A percentile compares a stretch with the other conserved stretches of the same genome.
phyloP scores from a whole-genome alignment of 2,329 filamentous ascomycete genomes.

The Zarea fungicola region DNA sequence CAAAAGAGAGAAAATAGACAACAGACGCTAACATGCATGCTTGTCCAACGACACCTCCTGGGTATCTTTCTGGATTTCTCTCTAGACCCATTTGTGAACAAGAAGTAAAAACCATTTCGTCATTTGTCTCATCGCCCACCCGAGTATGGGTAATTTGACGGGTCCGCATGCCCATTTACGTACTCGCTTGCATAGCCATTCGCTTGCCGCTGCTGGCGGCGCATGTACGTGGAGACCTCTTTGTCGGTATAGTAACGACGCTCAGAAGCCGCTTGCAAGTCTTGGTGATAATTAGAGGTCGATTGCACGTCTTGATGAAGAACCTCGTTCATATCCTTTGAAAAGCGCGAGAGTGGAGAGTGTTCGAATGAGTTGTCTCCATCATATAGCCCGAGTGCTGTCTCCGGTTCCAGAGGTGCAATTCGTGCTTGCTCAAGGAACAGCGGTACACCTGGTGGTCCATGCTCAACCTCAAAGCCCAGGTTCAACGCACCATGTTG shows the following conservation, averaged over 20 bases:
- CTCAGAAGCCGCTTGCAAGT: not conserved
- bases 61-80: too few relatives aligned
- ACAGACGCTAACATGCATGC: too few relatives aligned
- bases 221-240: constrained; percentile 6
- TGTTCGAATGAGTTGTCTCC: constrained; percentile 10
- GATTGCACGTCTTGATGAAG: not conserved
- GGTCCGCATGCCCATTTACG: constrained; percentile 2
- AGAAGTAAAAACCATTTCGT: not conserved
- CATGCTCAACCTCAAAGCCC: constrained; percentile 8
- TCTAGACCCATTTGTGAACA: too few relatives aligned
- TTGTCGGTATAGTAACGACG: constrained; percentile 3
- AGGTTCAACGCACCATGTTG: constrained; percentile 1
- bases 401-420: constrained; percentile 2
- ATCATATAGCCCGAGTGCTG: constrained; percentile 3
- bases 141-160: not conserved
- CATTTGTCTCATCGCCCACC: not conserved
- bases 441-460: constrained; percentile 7
- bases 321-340: constrained; percentile 1
- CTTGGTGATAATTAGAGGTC: not conserved
- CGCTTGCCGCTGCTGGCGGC: constrained; percentile 6
- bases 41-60: too few relatives aligned
- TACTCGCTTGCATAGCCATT: constrained; percentile 7
- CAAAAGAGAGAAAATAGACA: too few relatives aligned
- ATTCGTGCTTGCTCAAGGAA: constrained; percentile 10
- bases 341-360: not conserved